Conservation (phyloP, 441 rosid species). For the Populus trichocarpa region DNA sequence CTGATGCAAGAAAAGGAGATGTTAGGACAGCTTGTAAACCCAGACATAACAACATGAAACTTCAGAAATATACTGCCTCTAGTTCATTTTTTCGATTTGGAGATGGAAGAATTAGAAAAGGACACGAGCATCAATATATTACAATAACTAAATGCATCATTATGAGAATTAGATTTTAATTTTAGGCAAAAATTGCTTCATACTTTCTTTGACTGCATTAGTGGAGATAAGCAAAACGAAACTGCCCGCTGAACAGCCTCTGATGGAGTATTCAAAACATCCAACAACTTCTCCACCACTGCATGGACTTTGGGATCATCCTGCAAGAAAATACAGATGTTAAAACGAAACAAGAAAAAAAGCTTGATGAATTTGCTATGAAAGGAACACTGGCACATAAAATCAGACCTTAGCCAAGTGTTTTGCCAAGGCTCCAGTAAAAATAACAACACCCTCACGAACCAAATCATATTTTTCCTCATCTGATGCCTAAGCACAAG, state of each 20-base stretch:
- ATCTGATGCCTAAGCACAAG: slow-evolving; percentile 69
- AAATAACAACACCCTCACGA: slow-evolving; percentile 99
- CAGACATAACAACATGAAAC: neutral
- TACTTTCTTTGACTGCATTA: slow-evolving; percentile 83
- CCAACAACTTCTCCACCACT: slow-evolving; percentile 85
- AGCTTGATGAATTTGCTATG: neutral
- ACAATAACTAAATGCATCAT: neutral
- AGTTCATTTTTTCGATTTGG: neutral
- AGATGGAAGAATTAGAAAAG: neutral
- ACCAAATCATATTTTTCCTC: slow-evolving; percentile 95
- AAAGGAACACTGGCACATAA: slow-evolving; percentile 4
- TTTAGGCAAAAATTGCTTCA: slow-evolving; percentile 22
- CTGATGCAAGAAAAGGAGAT: slow-evolving; percentile 51
- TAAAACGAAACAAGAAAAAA: slow-evolving; percentile 16
- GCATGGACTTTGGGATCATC: slow-evolving; percentile 96
- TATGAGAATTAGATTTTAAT: slow-evolving; percentile 1
- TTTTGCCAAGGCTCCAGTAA: slow-evolving; percentile 95
- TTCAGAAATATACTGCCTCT: neutral
- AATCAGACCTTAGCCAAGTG: slow-evolving; percentile 76
- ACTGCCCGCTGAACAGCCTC: slow-evolving; percentile 99
- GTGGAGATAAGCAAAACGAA: slow-evolving; percentile 85
- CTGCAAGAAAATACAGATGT: slow-evolving; percentile 38
- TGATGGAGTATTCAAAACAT: slow-evolving; percentile 95
- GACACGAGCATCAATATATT: neutral
- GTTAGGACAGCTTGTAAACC: neutral